Percentiles rank a stretch among this genome's conserved stretches.
These are phyloP conservation scores for Starmerella roubikii DNA, from an alignment of 805 yeast genomes.

Conservation along the genomic window DNA sequence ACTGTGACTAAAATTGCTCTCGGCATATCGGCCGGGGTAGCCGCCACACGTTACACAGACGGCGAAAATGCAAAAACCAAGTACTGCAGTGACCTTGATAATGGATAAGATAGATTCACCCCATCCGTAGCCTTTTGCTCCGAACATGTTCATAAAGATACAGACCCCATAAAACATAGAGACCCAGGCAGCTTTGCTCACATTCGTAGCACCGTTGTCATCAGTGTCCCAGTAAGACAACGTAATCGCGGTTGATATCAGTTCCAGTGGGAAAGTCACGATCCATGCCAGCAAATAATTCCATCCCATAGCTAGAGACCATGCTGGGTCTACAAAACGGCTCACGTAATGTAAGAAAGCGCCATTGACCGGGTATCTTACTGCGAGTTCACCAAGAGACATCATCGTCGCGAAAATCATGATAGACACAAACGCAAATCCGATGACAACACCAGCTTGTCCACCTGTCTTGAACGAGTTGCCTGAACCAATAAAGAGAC, in stretches of 20 bases:
- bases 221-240: slow-evolving; percentile 45
- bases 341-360: slow-evolving; percentile 43
- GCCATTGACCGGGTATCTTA: slow-evolving; percentile 45
- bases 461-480: slow-evolving; percentile 35
- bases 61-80: slow-evolving; percentile 52
- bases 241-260: slow-evolving; percentile 33
- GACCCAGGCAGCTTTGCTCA: slow-evolving; percentile 46
- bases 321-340: slow-evolving; percentile 35
- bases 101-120: slow-evolving; percentile 48
- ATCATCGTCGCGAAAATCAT: slow-evolving; percentile 52
- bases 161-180: slow-evolving; percentile 40
- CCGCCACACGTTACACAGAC: slow-evolving; percentile 41
- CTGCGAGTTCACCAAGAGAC: slow-evolving; percentile 59
- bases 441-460: slow-evolving; percentile 45
- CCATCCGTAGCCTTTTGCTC: slow-evolving; percentile 50
- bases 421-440: slow-evolving; percentile 46
- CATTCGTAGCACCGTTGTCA: slow-evolving; percentile 21
- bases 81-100: slow-evolving; percentile 44
- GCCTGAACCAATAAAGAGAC: slow-evolving; percentile 44
- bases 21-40: slow-evolving; percentile 33
- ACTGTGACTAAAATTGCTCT: slow-evolving; percentile 31
- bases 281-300: slow-evolving; percentile 49
- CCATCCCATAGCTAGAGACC: slow-evolving; percentile 59
- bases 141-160: slow-evolving; percentile 37
- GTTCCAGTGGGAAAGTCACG: slow-evolving; percentile 49